Conservation (phyloP, 345 rosid genomes). For the Salix suchowensis region DNA sequence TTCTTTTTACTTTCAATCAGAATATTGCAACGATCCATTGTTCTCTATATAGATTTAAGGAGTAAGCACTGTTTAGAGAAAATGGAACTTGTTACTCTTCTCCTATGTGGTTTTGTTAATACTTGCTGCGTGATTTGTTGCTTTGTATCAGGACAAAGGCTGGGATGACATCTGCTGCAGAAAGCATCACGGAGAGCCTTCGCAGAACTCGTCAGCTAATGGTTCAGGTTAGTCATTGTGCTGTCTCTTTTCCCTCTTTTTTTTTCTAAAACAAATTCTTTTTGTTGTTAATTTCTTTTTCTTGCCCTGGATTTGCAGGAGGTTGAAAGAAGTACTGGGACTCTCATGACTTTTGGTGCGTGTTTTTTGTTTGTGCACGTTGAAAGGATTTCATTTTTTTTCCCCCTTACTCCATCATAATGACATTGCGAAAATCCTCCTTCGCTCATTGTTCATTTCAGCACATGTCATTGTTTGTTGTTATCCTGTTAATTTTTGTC, state of each 20-base stretch:
- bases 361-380: slow-evolving; percentile 14
- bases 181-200: slow-evolving; percentile 95
- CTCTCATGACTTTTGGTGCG: slow-evolving; percentile 78
- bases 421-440: background rate
- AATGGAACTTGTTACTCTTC: background rate
- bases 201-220: slow-evolving; percentile 86
- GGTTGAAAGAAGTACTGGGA: slow-evolving; percentile 82
- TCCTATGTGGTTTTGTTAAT: background rate
- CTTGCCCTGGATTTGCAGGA: slow-evolving; percentile 45
- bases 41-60: background rate
- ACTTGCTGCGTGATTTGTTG: background rate
- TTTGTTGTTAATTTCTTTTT: background rate
- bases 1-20: background rate
- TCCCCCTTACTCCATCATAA: background rate
- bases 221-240: slow-evolving; percentile 67
- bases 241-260: background rate
- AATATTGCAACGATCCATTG: background rate
- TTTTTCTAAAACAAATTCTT: background rate
- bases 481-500: background rate
- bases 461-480: background rate
- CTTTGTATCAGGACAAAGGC: slow-evolving; percentile 62
- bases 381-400: background rate
- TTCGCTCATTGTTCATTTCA: background rate
- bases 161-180: slow-evolving; percentile 95
- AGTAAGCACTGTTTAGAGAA: background rate